Evolutionary conservation across 148 eudicot genomes (phyloP).

Genomic region (Talinum fruticosum): DNA sequence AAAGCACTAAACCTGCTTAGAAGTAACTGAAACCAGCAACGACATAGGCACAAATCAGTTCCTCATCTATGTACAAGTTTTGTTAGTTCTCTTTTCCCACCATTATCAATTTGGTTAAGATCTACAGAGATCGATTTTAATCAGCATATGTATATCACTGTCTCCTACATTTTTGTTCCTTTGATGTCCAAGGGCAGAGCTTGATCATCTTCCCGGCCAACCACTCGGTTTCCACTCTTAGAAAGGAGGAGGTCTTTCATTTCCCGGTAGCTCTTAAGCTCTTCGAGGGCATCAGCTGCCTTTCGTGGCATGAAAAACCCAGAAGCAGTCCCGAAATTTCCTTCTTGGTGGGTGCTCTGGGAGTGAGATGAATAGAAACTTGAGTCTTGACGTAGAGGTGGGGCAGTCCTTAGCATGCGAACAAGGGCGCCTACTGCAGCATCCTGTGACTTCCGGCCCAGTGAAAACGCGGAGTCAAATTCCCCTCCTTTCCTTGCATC

Average conservation of each 20-base stretch:
- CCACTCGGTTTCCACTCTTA: constrained; percentile 41
- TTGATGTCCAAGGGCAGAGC: constrained; percentile 21
- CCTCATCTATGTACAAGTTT: constrained; percentile 27
- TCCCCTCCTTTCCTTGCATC: constrained; percentile 50
- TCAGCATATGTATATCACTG: constrained; percentile 1
- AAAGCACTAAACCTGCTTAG: background rate
- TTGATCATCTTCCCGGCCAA: constrained; percentile 12
- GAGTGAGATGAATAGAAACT: constrained; percentile 52
- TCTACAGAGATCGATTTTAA: background rate
- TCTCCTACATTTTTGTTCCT: constrained; percentile 20
- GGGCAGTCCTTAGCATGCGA: constrained; percentile 79
- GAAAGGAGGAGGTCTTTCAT: constrained; percentile 78
- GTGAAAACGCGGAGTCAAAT: constrained; percentile 39
- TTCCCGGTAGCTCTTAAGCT: constrained; percentile 58
- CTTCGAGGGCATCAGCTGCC: constrained; percentile 86
- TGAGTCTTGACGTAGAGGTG: constrained; percentile 81
- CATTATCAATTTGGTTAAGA: constrained; percentile 16
- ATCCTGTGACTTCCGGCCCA: constrained; percentile 71
- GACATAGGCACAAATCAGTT: constrained; percentile 1
- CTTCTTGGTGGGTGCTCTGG: constrained; percentile 38
- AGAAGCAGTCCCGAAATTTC: constrained; percentile 46
- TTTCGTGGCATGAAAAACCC: constrained; percentile 54
- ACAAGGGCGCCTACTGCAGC: constrained; percentile 86
- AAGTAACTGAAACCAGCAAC: constrained; percentile 1
- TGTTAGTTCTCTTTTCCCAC: constrained; percentile 25